Base-by-base conservation (phyloP, 805 yeast genomes). In the Maudiozyma pseudohumilis region DNA sequence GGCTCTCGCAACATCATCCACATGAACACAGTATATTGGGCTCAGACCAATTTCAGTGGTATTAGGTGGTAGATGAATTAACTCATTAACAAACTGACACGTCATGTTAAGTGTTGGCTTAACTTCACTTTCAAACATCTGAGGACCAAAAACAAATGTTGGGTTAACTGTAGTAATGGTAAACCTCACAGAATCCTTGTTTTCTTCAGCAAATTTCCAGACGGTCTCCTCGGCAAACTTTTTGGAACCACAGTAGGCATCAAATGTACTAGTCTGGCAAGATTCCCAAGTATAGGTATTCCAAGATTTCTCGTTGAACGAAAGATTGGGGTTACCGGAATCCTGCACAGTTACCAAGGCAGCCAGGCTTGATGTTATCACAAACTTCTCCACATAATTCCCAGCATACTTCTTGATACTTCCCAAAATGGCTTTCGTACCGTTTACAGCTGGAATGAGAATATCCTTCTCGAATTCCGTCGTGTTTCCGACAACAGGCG, bases 301-400 rank as follows among this genome's bases (percentile, higher is more conserved):
- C 71, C 72, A 68, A 24, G 52, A 47, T 31, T 52, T 44, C 41
- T 68, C 72, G 29, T 56, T 55, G 44, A 59, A 47, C 5, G 45
- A 35, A 12, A 45, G 37, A 10, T 30, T 25, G 10, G 28, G 11
- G 7, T 40, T 43, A 9, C 41, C 47, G 3, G 42, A 39, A 35
- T 53, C 42, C 19, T 12, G 28, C 6, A 44, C 40, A 30, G 48
- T 45, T 15, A 59, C 37, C 24, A 75, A 58, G 1, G 83, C 72
- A 16, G 79, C 80, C 46, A 61, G 63, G 0, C 82, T 75, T 2
- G 78, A 75, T 1, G 82, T 76, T 13, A 72, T 46, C 13, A 75
- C 76, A 24, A 76, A 69, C 32, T 66, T 61, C 36, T 65, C 63
- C 24, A 72, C 66, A 8, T 47, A 38, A 36, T 64, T 59, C 7